These are phyloP conservation scores for Phytophthora sp. DNA, from an alignment of 352 stramenopile species.

Conservation along the genomic window DNA sequence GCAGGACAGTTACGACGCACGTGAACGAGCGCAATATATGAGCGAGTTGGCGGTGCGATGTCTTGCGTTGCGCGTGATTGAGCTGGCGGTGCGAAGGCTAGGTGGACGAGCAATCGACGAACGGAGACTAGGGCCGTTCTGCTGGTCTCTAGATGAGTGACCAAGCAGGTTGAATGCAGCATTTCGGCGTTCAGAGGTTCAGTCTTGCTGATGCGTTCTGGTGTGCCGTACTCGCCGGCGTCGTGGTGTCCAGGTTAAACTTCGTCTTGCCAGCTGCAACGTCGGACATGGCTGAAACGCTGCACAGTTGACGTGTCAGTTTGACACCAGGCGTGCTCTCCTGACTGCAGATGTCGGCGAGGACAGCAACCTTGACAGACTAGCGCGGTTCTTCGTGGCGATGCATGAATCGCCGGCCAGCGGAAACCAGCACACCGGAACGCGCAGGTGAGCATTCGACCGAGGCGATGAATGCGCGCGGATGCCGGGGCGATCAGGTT, in stretches of 20 bases:
- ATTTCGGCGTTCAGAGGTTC: too few species aligned
- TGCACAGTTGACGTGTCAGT: slow-evolving; percentile 2
- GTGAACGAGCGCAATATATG: slow-evolving; percentile 4
- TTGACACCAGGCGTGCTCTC: not conserved
- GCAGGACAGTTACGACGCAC: slow-evolving; percentile 4
- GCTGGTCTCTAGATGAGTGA: not conserved
- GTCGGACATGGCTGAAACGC: slow-evolving; percentile 17
- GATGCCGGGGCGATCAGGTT: not conserved
- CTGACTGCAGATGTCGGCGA: not conserved
- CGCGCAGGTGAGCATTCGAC: slow-evolving; percentile 15
- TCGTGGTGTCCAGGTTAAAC: too few species aligned
- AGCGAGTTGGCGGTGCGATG: not conserved
- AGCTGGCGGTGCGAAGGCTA: not conserved
- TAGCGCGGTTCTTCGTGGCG: not conserved
- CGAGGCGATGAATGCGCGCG: slow-evolving; percentile 2
- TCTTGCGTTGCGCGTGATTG: slow-evolving; percentile 21
- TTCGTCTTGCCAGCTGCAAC: too few species aligned
- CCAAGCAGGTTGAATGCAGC: not conserved
- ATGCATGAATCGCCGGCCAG: not conserved
- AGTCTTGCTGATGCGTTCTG: not conserved
- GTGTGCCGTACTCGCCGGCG: too few species aligned
- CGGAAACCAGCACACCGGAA: slow-evolving; percentile 10
- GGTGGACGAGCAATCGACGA: not conserved
- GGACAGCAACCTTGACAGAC: not conserved
- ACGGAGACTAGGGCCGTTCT: not conserved